Percentiles rank a stretch among this genome's conserved stretches.
These are phyloP conservation scores for Brassica hybrid DNA, from an alignment of 441 rosid genomes.

Conservation along the genomic window DNA sequence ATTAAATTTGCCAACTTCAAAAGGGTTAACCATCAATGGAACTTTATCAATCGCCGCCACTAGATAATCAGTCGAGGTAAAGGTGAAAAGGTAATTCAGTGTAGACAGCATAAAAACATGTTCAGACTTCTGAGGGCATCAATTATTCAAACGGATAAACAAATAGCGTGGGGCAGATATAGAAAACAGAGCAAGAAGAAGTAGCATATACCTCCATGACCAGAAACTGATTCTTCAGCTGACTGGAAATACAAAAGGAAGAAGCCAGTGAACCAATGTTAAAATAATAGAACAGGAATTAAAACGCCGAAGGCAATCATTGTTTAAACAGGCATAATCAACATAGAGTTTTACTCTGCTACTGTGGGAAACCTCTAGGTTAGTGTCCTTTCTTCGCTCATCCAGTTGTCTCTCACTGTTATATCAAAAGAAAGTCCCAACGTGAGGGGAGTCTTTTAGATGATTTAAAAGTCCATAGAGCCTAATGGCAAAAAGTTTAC, in stretches of 20 bases:
- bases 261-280: slow-evolving; percentile 24
- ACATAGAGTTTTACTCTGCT: slow-evolving; percentile 38
- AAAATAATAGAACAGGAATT: slow-evolving; percentile 11
- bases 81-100: slow-evolving; percentile 1
- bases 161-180: background rate
- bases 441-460: slow-evolving; percentile 14
- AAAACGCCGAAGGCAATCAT: slow-evolving; percentile 15
- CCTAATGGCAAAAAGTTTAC: slow-evolving; percentile 43
- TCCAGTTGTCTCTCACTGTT: slow-evolving; percentile 27
- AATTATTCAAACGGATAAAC: slow-evolving; percentile 17
- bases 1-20: slow-evolving; percentile 15
- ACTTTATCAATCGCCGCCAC: background rate
- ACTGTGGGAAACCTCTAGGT: slow-evolving; percentile 27
- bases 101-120: slow-evolving; percentile 6
- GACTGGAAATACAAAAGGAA: slow-evolving; percentile 29
- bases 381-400: slow-evolving; percentile 32
- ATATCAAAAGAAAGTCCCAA: slow-evolving; percentile 20
- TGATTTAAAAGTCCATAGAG: slow-evolving; percentile 4
- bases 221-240: slow-evolving; percentile 39
- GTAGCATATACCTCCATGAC: slow-evolving; percentile 39
- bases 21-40: slow-evolving; percentile 9
- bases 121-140: slow-evolving; percentile 4
- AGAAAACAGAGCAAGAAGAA: slow-evolving; percentile 14
- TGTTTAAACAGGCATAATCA: slow-evolving; percentile 8
- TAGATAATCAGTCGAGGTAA: slow-evolving; percentile 13